These are phyloP conservation scores for Vigna angularis DNA, from an alignment of 306 rosid genomes.

Conservation along the genomic window DNA sequence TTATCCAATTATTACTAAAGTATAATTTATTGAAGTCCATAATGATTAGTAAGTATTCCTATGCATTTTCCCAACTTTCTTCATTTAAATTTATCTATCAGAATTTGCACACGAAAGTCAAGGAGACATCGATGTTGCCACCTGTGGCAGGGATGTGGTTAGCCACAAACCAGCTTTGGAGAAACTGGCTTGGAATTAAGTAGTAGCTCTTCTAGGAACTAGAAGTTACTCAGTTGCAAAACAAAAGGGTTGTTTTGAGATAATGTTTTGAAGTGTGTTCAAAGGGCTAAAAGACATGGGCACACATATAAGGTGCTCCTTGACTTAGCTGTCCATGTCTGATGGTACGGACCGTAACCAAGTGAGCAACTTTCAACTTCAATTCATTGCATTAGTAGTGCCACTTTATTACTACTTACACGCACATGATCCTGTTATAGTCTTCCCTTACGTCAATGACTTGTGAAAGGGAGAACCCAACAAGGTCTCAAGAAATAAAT, in stretches of 20 bases:
- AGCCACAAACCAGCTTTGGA: constrained; percentile 1
- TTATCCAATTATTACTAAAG: too few relatives aligned
- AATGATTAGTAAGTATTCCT: too few relatives aligned
- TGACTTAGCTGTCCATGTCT: constrained; percentile 48
- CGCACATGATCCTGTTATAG: constrained; percentile 41
- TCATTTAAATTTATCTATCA: too few relatives aligned
- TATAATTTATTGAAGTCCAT: too few relatives aligned
- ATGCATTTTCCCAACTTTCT: too few relatives aligned
- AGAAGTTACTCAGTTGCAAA: constrained; percentile 41
- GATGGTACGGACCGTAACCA: constrained; percentile 47
- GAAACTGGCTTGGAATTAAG: neutral
- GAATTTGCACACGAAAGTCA: neutral
- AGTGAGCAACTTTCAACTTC: constrained; percentile 30
- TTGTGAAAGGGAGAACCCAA: constrained; percentile 20
- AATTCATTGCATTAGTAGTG: constrained; percentile 34
- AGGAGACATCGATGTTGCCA: constrained; percentile 43
- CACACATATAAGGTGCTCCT: constrained; percentile 42
- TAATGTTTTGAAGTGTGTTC: constrained; percentile 46
- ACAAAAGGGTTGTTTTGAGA: constrained; percentile 23
- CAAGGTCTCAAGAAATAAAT: neutral
- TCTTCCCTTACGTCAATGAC: constrained; percentile 24
- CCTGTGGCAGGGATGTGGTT: constrained; percentile 28
- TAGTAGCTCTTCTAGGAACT: neutral
- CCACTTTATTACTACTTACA: constrained; percentile 26
- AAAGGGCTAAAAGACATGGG: constrained; percentile 37